phyloP scores from a whole-genome alignment of 176 grass and related monocot species.

The Eleusine indica region DNA sequence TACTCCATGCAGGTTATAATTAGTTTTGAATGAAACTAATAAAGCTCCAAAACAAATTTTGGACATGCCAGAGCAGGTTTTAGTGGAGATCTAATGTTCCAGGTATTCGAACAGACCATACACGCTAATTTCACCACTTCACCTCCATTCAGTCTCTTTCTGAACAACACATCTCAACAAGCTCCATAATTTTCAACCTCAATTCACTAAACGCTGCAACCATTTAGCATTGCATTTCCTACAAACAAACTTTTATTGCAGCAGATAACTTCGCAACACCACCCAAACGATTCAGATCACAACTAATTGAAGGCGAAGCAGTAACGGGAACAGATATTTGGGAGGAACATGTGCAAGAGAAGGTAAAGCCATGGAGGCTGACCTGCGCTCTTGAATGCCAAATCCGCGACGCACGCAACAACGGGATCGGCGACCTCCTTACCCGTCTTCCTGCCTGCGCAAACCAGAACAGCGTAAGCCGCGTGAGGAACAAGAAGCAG shows the following conservation, averaged over 20 bases:
- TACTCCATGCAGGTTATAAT: not conserved
- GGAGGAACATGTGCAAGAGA: not conserved
- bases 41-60: not conserved
- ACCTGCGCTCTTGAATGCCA: slow-evolving; percentile 79
- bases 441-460: slow-evolving; percentile 65
- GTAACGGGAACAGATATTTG: not conserved
- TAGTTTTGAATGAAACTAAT: not conserved
- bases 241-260: not conserved
- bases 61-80: not conserved
- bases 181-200: not conserved
- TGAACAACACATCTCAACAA: not conserved
- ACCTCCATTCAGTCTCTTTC: not conserved
- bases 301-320: not conserved
- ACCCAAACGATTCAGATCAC: not conserved
- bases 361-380: slow-evolving; percentile 2
- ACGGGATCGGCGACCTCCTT: slow-evolving; percentile 74
- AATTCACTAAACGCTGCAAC: not conserved
- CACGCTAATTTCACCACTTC: not conserved
- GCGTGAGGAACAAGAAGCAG: slow-evolving; percentile 4
- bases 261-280: not conserved
- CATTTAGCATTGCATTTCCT: not conserved
- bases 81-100: not conserved
- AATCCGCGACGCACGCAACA: slow-evolving; percentile 73
- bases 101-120: not conserved
- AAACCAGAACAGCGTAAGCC: not conserved